Evolutionary conservation across 2,329 filamentous ascomycete species (phyloP), one percentile per base, ranked within the genome.

Genomic region (Didymella pomorum): DNA sequence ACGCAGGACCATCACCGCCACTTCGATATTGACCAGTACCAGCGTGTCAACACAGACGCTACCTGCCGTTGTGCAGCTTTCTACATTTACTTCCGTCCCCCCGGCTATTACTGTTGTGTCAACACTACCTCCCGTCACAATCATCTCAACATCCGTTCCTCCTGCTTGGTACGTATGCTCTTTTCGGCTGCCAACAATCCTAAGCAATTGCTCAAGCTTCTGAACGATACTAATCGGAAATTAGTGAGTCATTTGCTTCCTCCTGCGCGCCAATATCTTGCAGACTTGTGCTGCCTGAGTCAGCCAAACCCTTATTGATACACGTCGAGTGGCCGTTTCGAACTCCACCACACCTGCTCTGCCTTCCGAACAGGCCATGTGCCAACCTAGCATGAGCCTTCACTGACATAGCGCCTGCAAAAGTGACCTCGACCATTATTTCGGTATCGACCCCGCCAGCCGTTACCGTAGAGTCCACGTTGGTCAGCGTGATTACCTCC

Each of bases 141-240:
- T 52, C 39, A n/a, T 28, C 2, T 49, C 45, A n/a, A 56, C 39
- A 31, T 47, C 33, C 8, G 29, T 42, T 9, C 52, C 26, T 33
- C 35, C 44, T 33, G 35, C 52, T 42, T 14, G 52, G 52, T 54
- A 33, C 14, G 52, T 54, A 9, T 18, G n/a, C 33, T 37, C n/a
- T 0, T 42, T 8, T 7, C 11, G 18, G 3, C n/a, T 8, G 9
- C 41, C n/a, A 12, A 10, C 20, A 8, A 21, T 2, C 18, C 2
- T 21, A 4, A 11, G 37, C 20, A 12, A n/a, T 21, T 12, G 10
- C 10, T 2, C 18, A 25, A 25, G 23, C 23, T 41, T 6, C 20
- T 8, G 20, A 14, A 21, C 10, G 3, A 41, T 21, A 9, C 37
- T 41, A 21, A 41, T 9, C 8, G 20, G 21, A 9, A n/a, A 12